Evolutionary conservation across 2,329 filamentous ascomycete genomes (phyloP), one percentile per base, ranked within the genome.

Genomic region (Fusarium mangiferae): DNA sequence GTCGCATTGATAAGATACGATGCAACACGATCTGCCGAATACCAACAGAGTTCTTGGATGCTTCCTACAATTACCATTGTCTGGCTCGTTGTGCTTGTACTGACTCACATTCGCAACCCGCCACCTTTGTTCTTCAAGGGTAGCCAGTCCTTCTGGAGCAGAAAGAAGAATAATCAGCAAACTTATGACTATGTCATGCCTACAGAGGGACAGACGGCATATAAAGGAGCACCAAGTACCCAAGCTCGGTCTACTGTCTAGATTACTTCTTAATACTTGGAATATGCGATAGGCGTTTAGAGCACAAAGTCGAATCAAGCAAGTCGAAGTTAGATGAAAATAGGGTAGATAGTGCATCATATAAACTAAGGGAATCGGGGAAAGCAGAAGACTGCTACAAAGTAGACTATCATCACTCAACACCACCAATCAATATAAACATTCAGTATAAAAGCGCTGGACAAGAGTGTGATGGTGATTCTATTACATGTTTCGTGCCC

Each of bases 21-120:
- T 33, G 28, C 35, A 6, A 62, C 73, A 11, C 24, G 55, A 15
- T 49, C 69, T 18, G n/a, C 30, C 2, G 56, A 59, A 8, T 83
- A 77, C 54, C 72, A 81, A 36, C 39, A 41, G 14, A 79, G 76
- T 14, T 62, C 78, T 14, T 82, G 80, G 82, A 77, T 82, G 22
- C 58, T 83, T 20, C 81, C 81, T 13, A 77, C 77, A 7, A 79
- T 83, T 36, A 79, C 77, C 14, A 63, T 83, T 33, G 74, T 85
- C 38, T 83, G 79, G 80, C 66, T 81, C 26, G 7, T 75, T 33
- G 75, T 82, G 39, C 75, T 83, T n/a, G 22, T 79, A 35, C 58
- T 83, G 38, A 82, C 82, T 5, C 82, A 83, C 28, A 62, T 82
- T 44, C 78, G 78, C n/a, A 78, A 78, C 61, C 68, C 77, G 6